Conservation (phyloP, 495 filamentous ascomycete species). For the Thozetella sp. region DNA sequence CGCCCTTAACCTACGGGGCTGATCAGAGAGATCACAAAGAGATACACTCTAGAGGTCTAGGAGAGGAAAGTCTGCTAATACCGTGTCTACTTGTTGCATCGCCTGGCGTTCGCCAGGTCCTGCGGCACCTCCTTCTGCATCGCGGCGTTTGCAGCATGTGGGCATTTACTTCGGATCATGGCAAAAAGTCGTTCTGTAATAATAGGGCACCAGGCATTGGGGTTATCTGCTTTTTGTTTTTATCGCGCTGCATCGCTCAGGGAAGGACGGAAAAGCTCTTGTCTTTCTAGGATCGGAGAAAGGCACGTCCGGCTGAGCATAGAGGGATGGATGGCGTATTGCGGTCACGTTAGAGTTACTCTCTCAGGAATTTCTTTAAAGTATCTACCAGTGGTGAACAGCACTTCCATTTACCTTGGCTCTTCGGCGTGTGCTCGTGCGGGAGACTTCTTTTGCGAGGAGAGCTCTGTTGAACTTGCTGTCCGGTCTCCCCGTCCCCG, state of each 20-base stretch:
- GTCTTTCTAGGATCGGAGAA: neutral
- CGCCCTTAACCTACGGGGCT: neutral
- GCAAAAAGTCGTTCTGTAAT: neutral
- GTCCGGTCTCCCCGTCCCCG: too few species aligned
- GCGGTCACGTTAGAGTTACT: constrained; percentile 4
- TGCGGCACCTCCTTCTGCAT: neutral
- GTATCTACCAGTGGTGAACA: too few species aligned
- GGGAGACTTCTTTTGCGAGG: too few species aligned
- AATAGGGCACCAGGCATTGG: neutral
- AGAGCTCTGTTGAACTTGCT: too few species aligned
- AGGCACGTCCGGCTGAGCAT: neutral
- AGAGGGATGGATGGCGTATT: constrained; percentile 9
- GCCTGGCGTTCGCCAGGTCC: neutral
- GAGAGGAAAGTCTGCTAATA: neutral
- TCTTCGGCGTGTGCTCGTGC: too few species aligned
- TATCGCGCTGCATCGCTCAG: neutral
- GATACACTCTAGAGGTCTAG: neutral
- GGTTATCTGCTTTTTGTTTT: neutral
- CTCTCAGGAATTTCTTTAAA: constrained; percentile 1
- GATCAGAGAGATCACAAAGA: neutral
- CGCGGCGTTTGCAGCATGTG: neutral
- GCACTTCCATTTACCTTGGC: neutral
- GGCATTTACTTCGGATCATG: neutral
- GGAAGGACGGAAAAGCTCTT: neutral
- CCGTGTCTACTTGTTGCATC: neutral